A percentile compares a stretch with the other conserved stretches of the same genome.
phyloP scores from a whole-genome alignment of 805 yeast genomes.

The Tetrapisispora fleetii region DNA sequence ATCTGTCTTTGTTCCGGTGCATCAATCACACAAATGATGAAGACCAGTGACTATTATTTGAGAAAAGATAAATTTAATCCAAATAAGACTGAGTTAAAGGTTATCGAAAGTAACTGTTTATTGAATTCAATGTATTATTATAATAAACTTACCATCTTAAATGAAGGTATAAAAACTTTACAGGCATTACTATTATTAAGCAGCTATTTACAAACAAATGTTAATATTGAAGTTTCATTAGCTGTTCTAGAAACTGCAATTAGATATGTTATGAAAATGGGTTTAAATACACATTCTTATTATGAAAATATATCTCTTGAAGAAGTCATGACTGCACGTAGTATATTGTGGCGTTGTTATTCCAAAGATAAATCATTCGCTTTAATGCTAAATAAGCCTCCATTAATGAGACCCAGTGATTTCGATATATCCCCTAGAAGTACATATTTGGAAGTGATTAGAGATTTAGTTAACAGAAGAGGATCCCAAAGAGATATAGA shows the following conservation, averaged over 20 bases:
- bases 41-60: conserved; percentile 9
- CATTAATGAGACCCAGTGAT: conserved; percentile 15
- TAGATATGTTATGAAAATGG: conserved; percentile 47
- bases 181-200: conserved; percentile 44
- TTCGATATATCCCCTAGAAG: conserved; percentile 12
- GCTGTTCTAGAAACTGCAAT: conserved; percentile 38
- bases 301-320: conserved; percentile 29
- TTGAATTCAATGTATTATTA: conserved; percentile 42
- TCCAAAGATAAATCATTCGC: conserved; percentile 16
- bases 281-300: conserved; percentile 43
- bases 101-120: conserved; percentile 25
- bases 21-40: conserved; percentile 9
- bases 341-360: conserved; percentile 40
- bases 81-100: conserved; percentile 15
- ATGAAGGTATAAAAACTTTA: conserved; percentile 43
- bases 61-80: conserved; percentile 17
- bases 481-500: conserved; percentile 4
- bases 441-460: conserved; percentile 13
- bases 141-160: conserved; percentile 38
- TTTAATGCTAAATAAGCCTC: conserved; percentile 15
- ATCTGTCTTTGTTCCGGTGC: conserved; percentile 18
- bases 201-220: conserved; percentile 27
- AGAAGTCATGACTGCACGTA: conserved; percentile 32
- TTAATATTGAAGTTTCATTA: conserved; percentile 35
- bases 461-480: neutral